phyloP scores from a whole-genome alignment of 2,329 filamentous ascomycete species.

The Sporothrix schenckii region DNA sequence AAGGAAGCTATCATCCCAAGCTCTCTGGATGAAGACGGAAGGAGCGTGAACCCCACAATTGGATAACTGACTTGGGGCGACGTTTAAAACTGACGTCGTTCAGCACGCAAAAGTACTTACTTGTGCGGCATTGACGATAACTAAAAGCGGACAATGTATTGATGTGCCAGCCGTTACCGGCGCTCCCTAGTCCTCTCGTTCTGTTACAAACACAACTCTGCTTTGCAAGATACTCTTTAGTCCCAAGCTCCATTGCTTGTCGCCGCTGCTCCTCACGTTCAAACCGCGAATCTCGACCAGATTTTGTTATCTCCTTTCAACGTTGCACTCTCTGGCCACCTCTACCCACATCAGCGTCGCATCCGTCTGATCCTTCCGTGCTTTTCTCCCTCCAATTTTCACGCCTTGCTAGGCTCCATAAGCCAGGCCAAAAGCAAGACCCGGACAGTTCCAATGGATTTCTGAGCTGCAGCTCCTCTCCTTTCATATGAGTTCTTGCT shows the following conservation, averaged over 20 bases:
- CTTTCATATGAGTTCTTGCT: neutral
- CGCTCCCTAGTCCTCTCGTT: neutral
- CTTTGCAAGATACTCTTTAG: neutral
- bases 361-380: conserved; percentile 24
- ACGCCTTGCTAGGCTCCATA: conserved; percentile 13
- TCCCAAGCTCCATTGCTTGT: neutral
- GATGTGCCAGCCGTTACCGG: no score
- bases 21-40: neutral
- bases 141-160: no score
- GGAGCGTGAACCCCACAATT: neutral
- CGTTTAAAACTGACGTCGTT: no score
- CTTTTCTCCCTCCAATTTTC: neutral
- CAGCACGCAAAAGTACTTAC: no score
- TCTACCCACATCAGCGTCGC: conserved; percentile 19
- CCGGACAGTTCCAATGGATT: neutral
- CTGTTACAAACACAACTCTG: neutral
- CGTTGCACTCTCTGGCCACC: conserved; percentile 3
- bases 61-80: no score
- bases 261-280: neutral
- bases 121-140: no score
- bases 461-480: neutral
- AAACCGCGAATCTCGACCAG: neutral
- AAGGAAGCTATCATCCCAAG: neutral
- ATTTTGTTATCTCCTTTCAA: neutral
- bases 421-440: conserved; percentile 4